phyloP scores from a whole-genome alignment of 768 basidiomycete species.

The Tricholoma sp. region DNA sequence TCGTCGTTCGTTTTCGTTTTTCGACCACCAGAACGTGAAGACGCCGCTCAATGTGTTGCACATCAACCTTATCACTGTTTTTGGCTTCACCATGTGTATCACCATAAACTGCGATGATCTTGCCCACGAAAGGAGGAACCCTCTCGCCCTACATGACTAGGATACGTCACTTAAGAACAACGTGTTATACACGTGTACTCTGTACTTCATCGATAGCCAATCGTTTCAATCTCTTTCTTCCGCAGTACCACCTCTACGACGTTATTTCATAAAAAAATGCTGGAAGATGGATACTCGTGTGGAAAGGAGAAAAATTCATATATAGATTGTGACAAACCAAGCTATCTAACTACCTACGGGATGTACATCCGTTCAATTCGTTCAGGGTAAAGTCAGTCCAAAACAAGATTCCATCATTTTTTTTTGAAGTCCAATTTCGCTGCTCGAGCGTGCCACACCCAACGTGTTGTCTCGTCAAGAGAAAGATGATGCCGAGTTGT shows the following conservation, averaged over 20 bases:
- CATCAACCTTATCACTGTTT: slow-evolving; percentile 9
- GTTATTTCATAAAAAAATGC: not conserved
- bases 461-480: slow-evolving; percentile 13
- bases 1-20: slow-evolving; percentile 1
- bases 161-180: slow-evolving; percentile 8
- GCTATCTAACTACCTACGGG: slow-evolving; percentile 7
- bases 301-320: slow-evolving; percentile 2
- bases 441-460: slow-evolving; percentile 3
- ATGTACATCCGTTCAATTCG: slow-evolving; percentile 6
- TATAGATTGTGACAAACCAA: slow-evolving; percentile 11
- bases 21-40: slow-evolving; percentile 10
- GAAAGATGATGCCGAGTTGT: slow-evolving; percentile 2
- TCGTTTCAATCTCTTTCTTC: slow-evolving; percentile 1
- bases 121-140: not conserved
- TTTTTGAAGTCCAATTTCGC: slow-evolving; percentile 5
- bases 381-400: slow-evolving; percentile 5
- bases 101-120: slow-evolving; percentile 1
- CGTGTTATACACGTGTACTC: slow-evolving; percentile 23
- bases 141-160: not conserved
- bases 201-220: slow-evolving; percentile 20
- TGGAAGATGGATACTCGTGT: not conserved
- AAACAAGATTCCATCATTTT: slow-evolving; percentile 11
- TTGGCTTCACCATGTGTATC: slow-evolving; percentile 7
- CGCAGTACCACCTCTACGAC: slow-evolving; percentile 1
- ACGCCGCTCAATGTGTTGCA: slow-evolving; percentile 1